Conservation (phyloP, 2,329 filamentous ascomycete genomes). For the Aureobasidium melanogenum region DNA sequence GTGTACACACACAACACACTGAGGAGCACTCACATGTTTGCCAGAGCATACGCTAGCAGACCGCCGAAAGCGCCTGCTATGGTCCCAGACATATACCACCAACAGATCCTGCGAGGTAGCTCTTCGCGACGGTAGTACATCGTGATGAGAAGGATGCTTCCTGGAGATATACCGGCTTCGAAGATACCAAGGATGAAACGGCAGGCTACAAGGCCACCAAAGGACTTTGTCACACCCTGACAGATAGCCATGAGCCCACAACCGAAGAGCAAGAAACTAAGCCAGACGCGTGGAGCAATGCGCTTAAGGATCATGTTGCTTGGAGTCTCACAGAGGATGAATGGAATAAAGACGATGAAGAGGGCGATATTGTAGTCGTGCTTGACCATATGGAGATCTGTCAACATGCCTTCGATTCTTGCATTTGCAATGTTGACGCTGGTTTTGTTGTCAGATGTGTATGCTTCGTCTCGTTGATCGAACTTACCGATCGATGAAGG, state of each 20-base stretch:
- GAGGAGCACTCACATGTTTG: constrained; percentile 19
- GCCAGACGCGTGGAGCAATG: constrained; percentile 26
- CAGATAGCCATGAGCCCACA: constrained; percentile 10
- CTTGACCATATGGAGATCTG: constrained; percentile 30
- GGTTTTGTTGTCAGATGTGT: not conserved
- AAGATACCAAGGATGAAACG: constrained; percentile 29
- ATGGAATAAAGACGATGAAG: constrained; percentile 29
- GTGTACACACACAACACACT: not conserved
- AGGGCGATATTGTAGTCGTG: constrained; percentile 31
- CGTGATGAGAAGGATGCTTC: constrained; percentile 27
- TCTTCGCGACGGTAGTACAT: constrained; percentile 37
- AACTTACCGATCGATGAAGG: constrained; percentile 12
- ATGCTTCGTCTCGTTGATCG: not conserved
- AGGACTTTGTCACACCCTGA: constrained; percentile 27
- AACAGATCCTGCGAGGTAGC: constrained; percentile 32
- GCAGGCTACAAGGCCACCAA: constrained; percentile 25
- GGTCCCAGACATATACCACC: constrained; percentile 34
- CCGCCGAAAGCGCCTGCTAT: constrained; percentile 35
- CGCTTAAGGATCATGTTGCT: constrained; percentile 29
- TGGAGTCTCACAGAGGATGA: constrained; percentile 24
- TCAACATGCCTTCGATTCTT: constrained; percentile 34
- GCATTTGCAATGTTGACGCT: constrained; percentile 35
- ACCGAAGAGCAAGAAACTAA: constrained; percentile 16
- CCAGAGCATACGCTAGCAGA: constrained; percentile 30
- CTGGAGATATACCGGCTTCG: constrained; percentile 31